phyloP scores from a whole-genome alignment of 116 monocot species.

The Cymodocea nodosa region DNA sequence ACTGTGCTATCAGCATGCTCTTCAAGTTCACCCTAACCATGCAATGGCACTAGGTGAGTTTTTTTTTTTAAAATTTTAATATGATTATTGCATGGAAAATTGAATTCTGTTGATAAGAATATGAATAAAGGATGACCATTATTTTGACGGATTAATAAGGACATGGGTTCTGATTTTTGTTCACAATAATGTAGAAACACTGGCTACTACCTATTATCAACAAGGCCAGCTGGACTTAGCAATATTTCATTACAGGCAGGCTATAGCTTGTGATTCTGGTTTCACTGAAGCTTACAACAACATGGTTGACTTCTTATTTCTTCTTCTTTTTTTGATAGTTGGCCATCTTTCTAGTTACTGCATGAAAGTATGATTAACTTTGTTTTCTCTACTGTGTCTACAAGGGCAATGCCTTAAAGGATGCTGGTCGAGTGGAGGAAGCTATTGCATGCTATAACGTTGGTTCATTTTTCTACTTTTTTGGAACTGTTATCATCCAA shows the following conservation, averaged over 20 bases:
- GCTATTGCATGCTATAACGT: constrained; percentile 80
- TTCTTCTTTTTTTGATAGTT: not conserved
- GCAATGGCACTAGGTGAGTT: constrained; percentile 74
- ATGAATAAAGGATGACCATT: not conserved
- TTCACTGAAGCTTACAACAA: constrained; percentile 96
- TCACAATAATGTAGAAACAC: constrained; percentile 6
- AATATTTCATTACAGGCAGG: constrained; percentile 91
- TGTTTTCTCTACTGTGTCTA: not conserved
- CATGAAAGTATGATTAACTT: not conserved
- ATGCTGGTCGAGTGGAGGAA: constrained; percentile 81
- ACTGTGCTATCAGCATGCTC: constrained; percentile 72
- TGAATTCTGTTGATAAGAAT: not conserved
- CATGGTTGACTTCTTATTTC: constrained; percentile 39
- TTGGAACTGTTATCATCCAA: not conserved
- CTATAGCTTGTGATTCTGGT: constrained; percentile 67
- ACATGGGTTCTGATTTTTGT: not conserved
- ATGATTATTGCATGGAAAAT: not conserved
- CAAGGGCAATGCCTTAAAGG: constrained; percentile 97
- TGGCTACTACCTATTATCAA: constrained; percentile 47
- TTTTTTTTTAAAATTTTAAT: not conserved
- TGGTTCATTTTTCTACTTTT: constrained; percentile 4
- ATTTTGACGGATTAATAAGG: not conserved
- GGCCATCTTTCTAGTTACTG: not conserved
- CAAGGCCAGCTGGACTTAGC: constrained; percentile 91
- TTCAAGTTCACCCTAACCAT: constrained; percentile 64